These are phyloP conservation scores for Xylaria sp. DNA, from an alignment of 2,329 filamentous ascomycete genomes.

Conservation along the genomic window DNA sequence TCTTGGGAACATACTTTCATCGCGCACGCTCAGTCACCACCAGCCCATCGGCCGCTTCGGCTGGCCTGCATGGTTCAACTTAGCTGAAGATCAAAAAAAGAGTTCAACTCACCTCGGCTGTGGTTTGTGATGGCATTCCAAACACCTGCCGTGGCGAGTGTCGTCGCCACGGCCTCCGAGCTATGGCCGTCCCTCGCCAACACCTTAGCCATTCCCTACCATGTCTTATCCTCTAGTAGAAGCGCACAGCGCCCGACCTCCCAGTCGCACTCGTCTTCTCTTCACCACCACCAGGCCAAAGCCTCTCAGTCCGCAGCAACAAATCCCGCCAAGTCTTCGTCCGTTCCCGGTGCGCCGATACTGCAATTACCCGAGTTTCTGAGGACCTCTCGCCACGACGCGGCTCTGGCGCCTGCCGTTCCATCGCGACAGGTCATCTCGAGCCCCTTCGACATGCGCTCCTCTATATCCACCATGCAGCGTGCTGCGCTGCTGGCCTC, in stretches of 20 bases:
- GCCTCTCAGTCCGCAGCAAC: neutral
- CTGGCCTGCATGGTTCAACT: slow-evolving; percentile 17
- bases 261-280: neutral
- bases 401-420: slow-evolving; percentile 24
- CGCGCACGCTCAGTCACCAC: slow-evolving; percentile 7
- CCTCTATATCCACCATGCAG: slow-evolving; percentile 41
- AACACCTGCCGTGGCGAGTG: slow-evolving; percentile 43
- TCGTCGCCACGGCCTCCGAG: slow-evolving; percentile 51
- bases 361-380: slow-evolving; percentile 45
- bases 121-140: slow-evolving; percentile 41
- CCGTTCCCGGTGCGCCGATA: slow-evolving; percentile 20
- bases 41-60: slow-evolving; percentile 18
- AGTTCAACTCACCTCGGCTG: neutral
- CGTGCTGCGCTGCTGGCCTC: slow-evolving; percentile 39
- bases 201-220: slow-evolving; percentile 47
- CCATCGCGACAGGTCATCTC: slow-evolving; percentile 31
- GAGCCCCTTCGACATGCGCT: slow-evolving; percentile 41
- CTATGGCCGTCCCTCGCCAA: slow-evolving; percentile 54
- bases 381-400: slow-evolving; percentile 35
- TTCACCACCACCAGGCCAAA: neutral
- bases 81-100: neutral
- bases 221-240: slow-evolving; percentile 30
- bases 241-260: slow-evolving; percentile 5
- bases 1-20: slow-evolving; percentile 6
- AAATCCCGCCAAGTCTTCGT: slow-evolving; percentile 21